Conservation (phyloP, 1,284 basidiomycete genomes). For the Grifola frondosa region DNA sequence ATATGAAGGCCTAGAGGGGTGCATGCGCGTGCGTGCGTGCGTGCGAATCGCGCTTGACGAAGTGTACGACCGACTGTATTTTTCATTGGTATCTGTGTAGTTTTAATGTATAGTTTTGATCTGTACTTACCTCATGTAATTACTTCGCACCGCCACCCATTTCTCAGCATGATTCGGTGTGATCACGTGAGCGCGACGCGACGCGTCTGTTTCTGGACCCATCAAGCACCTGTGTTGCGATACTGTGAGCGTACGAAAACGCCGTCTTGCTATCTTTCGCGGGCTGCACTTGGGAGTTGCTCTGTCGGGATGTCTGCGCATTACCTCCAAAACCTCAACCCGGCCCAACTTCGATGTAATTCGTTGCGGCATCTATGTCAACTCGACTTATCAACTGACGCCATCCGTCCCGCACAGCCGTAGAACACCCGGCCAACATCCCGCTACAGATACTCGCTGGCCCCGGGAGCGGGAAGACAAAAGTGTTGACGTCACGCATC, state of each 20-base stretch:
- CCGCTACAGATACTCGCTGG: constrained; percentile 85
- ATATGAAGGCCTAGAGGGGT: constrained; percentile 1
- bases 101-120: neutral
- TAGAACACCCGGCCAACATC: constrained; percentile 56
- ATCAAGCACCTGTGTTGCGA: constrained; percentile 12
- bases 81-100: neutral
- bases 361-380: neutral
- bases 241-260: constrained; percentile 5
- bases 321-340: constrained; percentile 17
- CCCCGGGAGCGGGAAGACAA: constrained; percentile 77
- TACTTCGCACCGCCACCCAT: neutral
- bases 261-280: no score
- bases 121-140: neutral
- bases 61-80: no score
- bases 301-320: neutral
- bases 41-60: neutral
- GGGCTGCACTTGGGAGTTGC: no score
- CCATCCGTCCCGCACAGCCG: constrained; percentile 49
- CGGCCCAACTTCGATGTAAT: constrained; percentile 20
- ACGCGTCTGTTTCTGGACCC: constrained; percentile 16
- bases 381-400: neutral
- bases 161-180: neutral
- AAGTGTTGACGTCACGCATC: constrained; percentile 73
- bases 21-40: neutral
- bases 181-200: constrained; percentile 18